These are phyloP conservation scores for Penicillium oxalicum DNA, from an alignment of 2,329 filamentous ascomycete species.

Conservation along the genomic window DNA sequence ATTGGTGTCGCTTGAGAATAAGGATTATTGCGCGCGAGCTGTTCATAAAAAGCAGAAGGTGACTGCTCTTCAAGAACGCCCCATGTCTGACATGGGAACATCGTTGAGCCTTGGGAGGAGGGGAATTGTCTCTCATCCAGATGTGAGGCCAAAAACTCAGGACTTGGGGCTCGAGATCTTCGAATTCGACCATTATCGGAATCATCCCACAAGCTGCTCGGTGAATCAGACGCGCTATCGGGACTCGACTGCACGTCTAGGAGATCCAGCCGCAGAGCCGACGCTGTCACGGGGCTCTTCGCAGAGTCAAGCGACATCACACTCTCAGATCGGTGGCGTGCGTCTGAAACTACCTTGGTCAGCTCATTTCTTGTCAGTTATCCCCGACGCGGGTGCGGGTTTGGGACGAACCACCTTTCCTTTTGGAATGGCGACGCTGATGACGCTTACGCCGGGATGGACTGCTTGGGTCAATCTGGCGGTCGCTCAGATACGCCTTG, in stretches of 20 bases:
- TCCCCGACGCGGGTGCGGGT: neutral
- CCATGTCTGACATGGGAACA: neutral
- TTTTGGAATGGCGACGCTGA: neutral
- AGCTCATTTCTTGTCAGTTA: neutral
- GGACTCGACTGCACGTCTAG: neutral
- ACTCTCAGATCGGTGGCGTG: neutral
- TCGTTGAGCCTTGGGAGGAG: neutral
- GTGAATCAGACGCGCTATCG: neutral
- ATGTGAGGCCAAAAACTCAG: neutral
- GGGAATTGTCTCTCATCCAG: neutral
- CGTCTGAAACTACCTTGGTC: neutral
- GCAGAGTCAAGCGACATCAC: neutral
- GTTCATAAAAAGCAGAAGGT: neutral
- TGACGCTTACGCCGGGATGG: neutral
- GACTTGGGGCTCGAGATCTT: conserved; percentile 1
- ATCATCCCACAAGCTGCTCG: neutral
- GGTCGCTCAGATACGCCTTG: conserved; percentile 6
- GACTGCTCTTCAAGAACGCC: neutral
- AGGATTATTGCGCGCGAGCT: neutral
- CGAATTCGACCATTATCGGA: neutral
- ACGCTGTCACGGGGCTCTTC: neutral
- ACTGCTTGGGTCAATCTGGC: neutral
- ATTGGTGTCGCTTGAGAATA: neutral
- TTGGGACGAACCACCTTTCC: neutral
- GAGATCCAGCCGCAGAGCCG: neutral